Evolutionary conservation across 768 basidiomycete genomes (phyloP), one percentile per base, ranked within the genome.

Genomic region (Krasilnikovozyma curviuscula): DNA sequence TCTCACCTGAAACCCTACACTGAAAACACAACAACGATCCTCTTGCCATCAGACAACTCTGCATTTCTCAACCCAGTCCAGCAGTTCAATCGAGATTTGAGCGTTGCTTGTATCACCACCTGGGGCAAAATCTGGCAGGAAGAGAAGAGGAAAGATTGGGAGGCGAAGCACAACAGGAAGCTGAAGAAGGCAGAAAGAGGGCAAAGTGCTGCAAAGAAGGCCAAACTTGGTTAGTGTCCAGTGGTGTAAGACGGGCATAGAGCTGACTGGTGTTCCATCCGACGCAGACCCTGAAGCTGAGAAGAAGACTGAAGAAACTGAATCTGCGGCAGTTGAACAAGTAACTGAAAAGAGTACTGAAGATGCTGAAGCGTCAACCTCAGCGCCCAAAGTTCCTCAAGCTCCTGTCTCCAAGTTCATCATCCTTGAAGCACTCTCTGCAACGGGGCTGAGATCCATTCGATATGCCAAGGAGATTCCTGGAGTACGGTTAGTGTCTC

Each of bases 381-480:
- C 28, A 16, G 16, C 31, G 21, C 29, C 18, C 2, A 3, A 12
- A 13, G 19, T 27, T 27, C 32, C 18, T 46, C 24, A 13, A 34
- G 33, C 12, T 46, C 32, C 7, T 32, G 21, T 18, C 5, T 33
- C 19, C 29, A 32, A 75, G 56, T 74, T 88, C 56, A 76, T 78
- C 16, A 71, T 93, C 16, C 70, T 98, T 9, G 93, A 98, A 65
- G 85, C 89, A 0, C 74, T 98, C 28, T 89, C 89, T 16, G 93
- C 93, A 0, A 97, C 91, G 0, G 93, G 93, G 27, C 71, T 98
- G 24, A 78, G 93, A 7, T 81, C 89, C 1, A 93, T 98, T 46
- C 82, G 93, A 30, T 98, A 97, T 63, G 91, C 89, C 0, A 86
- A 93, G 57, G 93, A 98, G 66, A 86, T 98, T 8, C 86, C 89